Percentiles rank a stretch among this genome's conserved stretches.
Evolutionary conservation across 2,329 filamentous ascomycete species (phyloP).

Genomic region (Penicillium sp.): DNA sequence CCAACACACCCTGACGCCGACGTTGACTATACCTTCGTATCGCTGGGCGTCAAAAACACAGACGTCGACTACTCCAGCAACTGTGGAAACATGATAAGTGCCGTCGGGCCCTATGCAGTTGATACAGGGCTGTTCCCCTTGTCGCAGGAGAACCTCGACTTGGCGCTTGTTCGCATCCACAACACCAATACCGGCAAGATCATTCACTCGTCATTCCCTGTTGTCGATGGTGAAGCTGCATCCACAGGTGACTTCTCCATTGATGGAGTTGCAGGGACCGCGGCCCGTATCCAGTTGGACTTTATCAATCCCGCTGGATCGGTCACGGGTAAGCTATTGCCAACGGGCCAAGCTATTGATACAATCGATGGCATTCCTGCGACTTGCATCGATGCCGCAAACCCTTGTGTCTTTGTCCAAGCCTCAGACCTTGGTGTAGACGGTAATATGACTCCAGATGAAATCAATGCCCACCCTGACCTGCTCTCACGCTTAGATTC

Average conservation of each 20-base stretch:
- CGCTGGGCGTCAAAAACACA: constrained; percentile 63
- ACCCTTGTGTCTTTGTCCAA: constrained; percentile 63
- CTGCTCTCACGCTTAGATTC: constrained; percentile 53
- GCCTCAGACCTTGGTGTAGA: constrained; percentile 51
- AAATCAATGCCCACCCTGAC: constrained; percentile 49
- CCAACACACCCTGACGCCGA: constrained; percentile 53
- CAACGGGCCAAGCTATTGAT: constrained; percentile 59
- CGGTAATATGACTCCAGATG: constrained; percentile 51
- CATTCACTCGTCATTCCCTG: constrained; percentile 58
- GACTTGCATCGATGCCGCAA: constrained; percentile 64
- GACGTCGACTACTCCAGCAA: constrained; percentile 68
- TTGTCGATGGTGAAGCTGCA: constrained; percentile 51
- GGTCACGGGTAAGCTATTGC: constrained; percentile 62
- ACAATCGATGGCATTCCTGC: constrained; percentile 50
- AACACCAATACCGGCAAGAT: constrained; percentile 73
- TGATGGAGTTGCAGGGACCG: constrained; percentile 63
- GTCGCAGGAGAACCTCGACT: constrained; percentile 32
- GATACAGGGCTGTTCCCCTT: constrained; percentile 51
- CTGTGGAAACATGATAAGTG: constrained; percentile 72
- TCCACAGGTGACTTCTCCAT: constrained; percentile 59
- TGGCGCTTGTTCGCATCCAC: constrained; percentile 54
- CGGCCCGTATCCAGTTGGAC: constrained; percentile 58
- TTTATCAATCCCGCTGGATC: constrained; percentile 65
- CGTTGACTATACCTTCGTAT: constrained; percentile 71
- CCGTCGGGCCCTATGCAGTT: constrained; percentile 66